These are phyloP conservation scores for Nicotiana knightiana DNA, from an alignment of 257 asterid species.

Conservation along the genomic window DNA sequence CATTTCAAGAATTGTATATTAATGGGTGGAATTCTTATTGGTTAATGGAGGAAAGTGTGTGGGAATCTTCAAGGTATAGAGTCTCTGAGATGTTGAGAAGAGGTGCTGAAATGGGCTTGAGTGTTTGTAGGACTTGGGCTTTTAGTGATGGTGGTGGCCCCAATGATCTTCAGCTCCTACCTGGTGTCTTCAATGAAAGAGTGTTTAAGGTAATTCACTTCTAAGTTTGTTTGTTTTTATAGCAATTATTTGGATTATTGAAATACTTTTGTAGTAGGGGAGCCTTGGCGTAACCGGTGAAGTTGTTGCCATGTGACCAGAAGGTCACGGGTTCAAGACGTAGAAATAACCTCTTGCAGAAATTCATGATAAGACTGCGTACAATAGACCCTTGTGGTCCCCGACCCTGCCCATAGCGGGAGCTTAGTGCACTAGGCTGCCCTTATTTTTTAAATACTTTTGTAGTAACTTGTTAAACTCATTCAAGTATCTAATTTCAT, in stretches of 20 bases:
- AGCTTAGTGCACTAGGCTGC: too few relatives aligned
- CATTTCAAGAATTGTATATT: conserved; percentile 26
- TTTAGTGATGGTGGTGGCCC: conserved; percentile 48
- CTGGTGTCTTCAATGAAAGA: conserved; percentile 38
- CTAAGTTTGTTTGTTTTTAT: background rate
- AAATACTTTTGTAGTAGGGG: too few relatives aligned
- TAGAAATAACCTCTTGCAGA: too few relatives aligned
- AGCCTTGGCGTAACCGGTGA: too few relatives aligned
- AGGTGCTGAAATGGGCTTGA: conserved; percentile 47
- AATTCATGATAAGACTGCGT: too few relatives aligned
- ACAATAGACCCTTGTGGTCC: too few relatives aligned
- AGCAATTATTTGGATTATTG: background rate
- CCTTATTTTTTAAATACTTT: too few relatives aligned
- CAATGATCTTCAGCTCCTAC: conserved; percentile 36
- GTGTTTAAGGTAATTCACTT: conserved; percentile 35
- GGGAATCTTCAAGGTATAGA: conserved; percentile 29
- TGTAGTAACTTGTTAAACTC: too few relatives aligned
- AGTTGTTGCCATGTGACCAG: too few relatives aligned
- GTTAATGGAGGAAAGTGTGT: conserved; percentile 46
- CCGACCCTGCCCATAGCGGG: too few relatives aligned
- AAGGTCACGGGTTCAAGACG: too few relatives aligned
- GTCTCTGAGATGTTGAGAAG: conserved; percentile 42
- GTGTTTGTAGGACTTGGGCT: conserved; percentile 60
- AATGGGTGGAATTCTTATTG: conserved; percentile 69
- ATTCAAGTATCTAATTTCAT: too few relatives aligned